These are phyloP conservation scores for Pleurotus tuber-regium DNA, from an alignment of 768 basidiomycete genomes.

Conservation along the genomic window DNA sequence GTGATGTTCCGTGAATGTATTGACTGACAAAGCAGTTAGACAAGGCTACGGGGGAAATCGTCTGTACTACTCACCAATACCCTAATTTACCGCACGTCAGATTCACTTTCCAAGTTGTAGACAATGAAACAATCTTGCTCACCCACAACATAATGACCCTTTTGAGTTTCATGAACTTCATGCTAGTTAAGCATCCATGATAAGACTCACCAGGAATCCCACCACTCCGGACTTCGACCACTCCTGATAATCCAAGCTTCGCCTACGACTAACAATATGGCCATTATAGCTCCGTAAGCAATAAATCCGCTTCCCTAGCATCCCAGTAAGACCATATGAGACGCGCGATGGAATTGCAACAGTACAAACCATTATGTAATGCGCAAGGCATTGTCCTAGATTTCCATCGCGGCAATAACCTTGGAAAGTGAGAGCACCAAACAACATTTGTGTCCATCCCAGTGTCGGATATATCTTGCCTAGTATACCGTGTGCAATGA, in stretches of 20 bases:
- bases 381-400: conserved; percentile 84
- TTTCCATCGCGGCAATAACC: conserved; percentile 80
- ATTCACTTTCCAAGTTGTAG: background rate
- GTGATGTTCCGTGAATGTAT: conserved; percentile 92
- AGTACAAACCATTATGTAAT: conserved; percentile 69
- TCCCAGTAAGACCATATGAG: background rate
- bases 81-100: conserved; percentile 29
- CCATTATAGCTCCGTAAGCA: conserved; percentile 80
- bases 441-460: conserved; percentile 88
- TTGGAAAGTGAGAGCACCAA: conserved; percentile 72
- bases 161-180: too few relatives aligned
- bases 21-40: conserved; percentile 44
- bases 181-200: too few relatives aligned
- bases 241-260: conserved; percentile 73
- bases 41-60: background rate
- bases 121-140: conserved; percentile 15
- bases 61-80: conserved; percentile 46
- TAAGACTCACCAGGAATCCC: conserved; percentile 73
- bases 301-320: conserved; percentile 72
- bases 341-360: background rate
- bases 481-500: conserved; percentile 69
- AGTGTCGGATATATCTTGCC: conserved; percentile 83
- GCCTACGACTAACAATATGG: conserved; percentile 73
- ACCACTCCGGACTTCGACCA: conserved; percentile 79
- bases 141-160: conserved; percentile 56